Conservation (phyloP, 2,329 filamentous ascomycete species). For the Harringtonia lauricola region DNA sequence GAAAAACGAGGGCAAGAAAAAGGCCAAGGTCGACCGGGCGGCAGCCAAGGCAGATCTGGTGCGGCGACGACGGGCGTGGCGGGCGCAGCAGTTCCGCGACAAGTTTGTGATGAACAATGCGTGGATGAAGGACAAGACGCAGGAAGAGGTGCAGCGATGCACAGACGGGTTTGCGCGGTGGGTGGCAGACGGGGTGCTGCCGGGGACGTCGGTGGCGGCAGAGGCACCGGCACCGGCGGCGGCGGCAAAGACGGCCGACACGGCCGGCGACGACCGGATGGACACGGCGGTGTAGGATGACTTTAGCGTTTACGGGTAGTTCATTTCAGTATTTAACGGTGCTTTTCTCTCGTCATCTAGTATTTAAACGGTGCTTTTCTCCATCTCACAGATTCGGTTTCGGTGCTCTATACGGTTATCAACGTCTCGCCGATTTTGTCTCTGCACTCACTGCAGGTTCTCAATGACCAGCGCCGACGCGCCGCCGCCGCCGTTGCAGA, state of each 20-base stretch:
- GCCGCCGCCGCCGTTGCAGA: constrained; percentile 96
- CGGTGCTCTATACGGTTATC: too few relatives aligned
- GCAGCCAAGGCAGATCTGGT: constrained; percentile 15
- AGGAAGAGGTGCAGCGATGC: constrained; percentile 63
- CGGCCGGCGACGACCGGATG: background rate
- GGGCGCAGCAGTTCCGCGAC: constrained; percentile 49
- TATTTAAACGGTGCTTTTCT: too few relatives aligned
- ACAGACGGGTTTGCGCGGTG: constrained; percentile 54
- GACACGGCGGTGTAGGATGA: constrained; percentile 7
- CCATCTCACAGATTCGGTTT: too few relatives aligned
- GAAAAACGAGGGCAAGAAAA: constrained; percentile 12
- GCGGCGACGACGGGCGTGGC: constrained; percentile 22
- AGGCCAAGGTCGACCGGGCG: constrained; percentile 28
- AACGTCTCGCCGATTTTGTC: too few relatives aligned
- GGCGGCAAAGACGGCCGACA: background rate
- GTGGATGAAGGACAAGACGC: constrained; percentile 69
- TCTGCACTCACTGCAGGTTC: constrained; percentile 44
- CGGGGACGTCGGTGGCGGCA: background rate
- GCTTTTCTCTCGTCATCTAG: too few relatives aligned
- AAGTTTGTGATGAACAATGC: constrained; percentile 74
- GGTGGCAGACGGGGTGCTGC: constrained; percentile 33
- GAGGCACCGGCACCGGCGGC: background rate
- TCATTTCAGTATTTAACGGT: too few relatives aligned
- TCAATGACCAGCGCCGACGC: constrained; percentile 91
- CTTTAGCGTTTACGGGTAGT: too few relatives aligned